Percentiles rank a stretch among this genome's conserved stretches.
Evolutionary conservation across 371 early-diverging fungal species (phyloP).

Genomic region (Mortierella sp.): DNA sequence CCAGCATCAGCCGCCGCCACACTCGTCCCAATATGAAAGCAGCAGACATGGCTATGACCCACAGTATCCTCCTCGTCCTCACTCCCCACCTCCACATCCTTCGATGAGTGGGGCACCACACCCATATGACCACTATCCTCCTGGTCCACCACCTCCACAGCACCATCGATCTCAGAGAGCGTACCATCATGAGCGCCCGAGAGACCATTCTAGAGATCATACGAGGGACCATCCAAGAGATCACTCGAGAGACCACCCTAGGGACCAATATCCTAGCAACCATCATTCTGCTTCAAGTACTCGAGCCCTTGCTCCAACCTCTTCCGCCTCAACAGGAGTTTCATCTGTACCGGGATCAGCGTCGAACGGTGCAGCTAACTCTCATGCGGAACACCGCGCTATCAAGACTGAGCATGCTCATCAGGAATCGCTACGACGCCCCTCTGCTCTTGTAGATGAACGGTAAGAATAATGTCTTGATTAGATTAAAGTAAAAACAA

Average conservation of each 20-base stretch:
- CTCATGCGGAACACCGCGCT: slow-evolving; percentile 1
- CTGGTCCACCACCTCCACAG: neutral
- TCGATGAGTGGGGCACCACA: neutral
- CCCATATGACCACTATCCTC: neutral
- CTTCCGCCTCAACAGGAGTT: neutral
- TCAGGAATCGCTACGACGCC: neutral
- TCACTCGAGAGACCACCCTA: neutral
- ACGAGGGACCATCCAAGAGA: neutral
- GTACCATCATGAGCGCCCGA: neutral
- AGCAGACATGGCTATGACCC: slow-evolving; percentile 7
- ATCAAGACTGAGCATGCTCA: slow-evolving; percentile 4
- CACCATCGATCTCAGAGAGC: slow-evolving; percentile 1
- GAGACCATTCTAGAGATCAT: slow-evolving; percentile 6
- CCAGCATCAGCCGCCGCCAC: slow-evolving; percentile 9
- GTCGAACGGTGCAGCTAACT: neutral
- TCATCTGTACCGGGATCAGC: neutral
- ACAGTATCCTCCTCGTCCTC: neutral
- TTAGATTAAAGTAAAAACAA: neutral
- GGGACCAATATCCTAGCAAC: neutral
- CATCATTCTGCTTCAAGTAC: neutral
- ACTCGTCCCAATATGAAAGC: neutral
- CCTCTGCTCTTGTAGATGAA: slow-evolving; percentile 6
- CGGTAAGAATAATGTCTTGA: slow-evolving; percentile 1
- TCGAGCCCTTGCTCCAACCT: neutral
- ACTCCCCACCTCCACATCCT: slow-evolving; percentile 2